phyloP scores from a whole-genome alignment of 2,329 filamentous ascomycete species.

The Fusarium euwallaceae region DNA sequence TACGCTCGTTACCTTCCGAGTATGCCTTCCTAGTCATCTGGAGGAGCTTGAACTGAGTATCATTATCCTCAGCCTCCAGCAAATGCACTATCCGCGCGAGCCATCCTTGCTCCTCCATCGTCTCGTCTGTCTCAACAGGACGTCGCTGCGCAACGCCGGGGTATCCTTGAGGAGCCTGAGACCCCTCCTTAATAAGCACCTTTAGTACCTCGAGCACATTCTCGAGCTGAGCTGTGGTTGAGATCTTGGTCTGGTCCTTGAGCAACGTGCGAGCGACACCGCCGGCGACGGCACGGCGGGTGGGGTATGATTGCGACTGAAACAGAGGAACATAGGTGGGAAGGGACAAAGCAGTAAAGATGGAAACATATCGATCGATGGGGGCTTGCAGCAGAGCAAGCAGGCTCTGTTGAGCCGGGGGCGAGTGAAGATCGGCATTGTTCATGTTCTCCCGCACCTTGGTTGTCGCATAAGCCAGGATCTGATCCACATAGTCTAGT shows the following conservation, averaged over 20 bases:
- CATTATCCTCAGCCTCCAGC: conserved; percentile 85
- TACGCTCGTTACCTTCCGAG: conserved; percentile 91
- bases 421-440: conserved; percentile 93
- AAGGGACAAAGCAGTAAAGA: conserved; percentile 95
- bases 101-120: conserved; percentile 98
- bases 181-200: conserved; percentile 93
- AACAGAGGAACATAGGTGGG: conserved; percentile 92
- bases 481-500: conserved; percentile 95
- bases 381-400: conserved; percentile 92
- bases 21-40: conserved; percentile 91
- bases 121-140: conserved; percentile 90
- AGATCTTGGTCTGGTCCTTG: conserved; percentile 83
- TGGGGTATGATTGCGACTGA: conserved; percentile 92
- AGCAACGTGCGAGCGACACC: conserved; percentile 88
- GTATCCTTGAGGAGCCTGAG: conserved; percentile 86
- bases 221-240: conserved; percentile 83
- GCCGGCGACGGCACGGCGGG: conserved; percentile 88
- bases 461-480: conserved; percentile 86
- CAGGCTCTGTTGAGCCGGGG: conserved; percentile 87
- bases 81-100: conserved; percentile 92
- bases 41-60: conserved; percentile 93
- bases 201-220: conserved; percentile 90
- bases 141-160: conserved; percentile 84
- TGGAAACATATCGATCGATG: conserved; percentile 88
- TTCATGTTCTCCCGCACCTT: conserved; percentile 93